Percentiles rank a stretch among this genome's conserved stretches.
These are phyloP conservation scores for Dioszegia hungarica DNA, from an alignment of 768 basidiomycete species.

Conservation along the genomic window DNA sequence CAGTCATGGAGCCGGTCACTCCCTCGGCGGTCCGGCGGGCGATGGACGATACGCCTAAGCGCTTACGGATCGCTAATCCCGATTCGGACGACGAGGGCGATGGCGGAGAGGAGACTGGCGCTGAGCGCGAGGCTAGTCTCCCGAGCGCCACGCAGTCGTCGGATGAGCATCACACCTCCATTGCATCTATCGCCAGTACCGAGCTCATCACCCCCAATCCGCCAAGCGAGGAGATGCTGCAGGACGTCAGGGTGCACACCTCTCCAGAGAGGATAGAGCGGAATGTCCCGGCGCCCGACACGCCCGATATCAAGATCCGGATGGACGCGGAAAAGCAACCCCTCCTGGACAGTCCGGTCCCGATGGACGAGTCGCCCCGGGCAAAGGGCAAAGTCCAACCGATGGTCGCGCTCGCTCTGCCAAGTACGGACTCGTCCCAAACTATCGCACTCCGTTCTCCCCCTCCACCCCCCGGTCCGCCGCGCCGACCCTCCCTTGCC, in stretches of 20 bases:
- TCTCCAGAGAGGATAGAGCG: too few relatives aligned
- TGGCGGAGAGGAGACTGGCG: not conserved
- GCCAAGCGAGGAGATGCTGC: not conserved
- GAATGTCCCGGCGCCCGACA: not conserved
- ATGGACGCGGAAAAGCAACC: not conserved
- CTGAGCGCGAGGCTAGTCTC: too few relatives aligned
- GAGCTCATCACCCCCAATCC: slow-evolving; percentile 1
- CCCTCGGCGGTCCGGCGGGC: not conserved
- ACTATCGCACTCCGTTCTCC: not conserved
- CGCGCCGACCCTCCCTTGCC: not conserved
- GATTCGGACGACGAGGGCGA: slow-evolving; percentile 1
- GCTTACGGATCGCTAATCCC: slow-evolving; percentile 2
- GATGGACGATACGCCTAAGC: slow-evolving; percentile 4
- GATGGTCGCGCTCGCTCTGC: not conserved
- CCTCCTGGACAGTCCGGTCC: not conserved
- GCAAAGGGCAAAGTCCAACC: not conserved
- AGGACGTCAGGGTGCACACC: too few relatives aligned
- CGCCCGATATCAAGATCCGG: too few relatives aligned
- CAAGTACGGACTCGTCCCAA: not conserved
- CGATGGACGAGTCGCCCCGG: not conserved
- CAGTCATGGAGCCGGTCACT: not conserved
- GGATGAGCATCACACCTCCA: not conserved
- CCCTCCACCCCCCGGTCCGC: not conserved
- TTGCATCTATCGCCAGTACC: not conserved
- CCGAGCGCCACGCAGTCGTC: not conserved